Conservation (phyloP, 768 basidiomycete genomes). For the Hemileccinum impolitum region DNA sequence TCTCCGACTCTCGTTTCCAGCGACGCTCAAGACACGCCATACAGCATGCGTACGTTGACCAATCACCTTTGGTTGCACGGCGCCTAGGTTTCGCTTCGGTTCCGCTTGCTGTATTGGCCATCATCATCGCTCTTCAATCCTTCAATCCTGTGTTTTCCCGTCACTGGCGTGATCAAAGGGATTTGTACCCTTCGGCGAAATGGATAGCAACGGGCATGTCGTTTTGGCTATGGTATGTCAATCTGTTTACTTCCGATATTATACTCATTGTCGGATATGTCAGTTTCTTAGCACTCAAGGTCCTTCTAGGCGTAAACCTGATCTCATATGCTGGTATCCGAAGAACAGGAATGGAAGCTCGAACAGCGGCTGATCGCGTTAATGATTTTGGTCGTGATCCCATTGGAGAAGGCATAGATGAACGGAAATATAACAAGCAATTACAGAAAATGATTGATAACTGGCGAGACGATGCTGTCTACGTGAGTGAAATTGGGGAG, state of each 20-base stretch:
- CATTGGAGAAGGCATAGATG: constrained; percentile 86
- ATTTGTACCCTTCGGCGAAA: constrained; percentile 44
- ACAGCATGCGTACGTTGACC: constrained; percentile 89
- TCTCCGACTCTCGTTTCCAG: neutral
- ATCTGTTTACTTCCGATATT: constrained; percentile 21
- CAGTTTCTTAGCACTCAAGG: constrained; percentile 82
- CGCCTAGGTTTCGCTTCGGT: constrained; percentile 92
- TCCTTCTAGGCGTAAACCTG: constrained; percentile 88
- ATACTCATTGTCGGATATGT: neutral
- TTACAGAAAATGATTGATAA: constrained; percentile 71
- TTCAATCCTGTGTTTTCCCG: constrained; percentile 55
- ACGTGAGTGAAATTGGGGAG: constrained; percentile 74
- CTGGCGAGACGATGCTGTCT: constrained; percentile 61
- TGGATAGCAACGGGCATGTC: constrained; percentile 63
- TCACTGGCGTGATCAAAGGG: constrained; percentile 39
- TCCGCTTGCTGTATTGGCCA: constrained; percentile 81
- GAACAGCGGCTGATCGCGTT: constrained; percentile 67
- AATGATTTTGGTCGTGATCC: constrained; percentile 91
- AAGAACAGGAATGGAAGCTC: constrained; percentile 72
- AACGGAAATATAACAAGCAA: constrained; percentile 83
- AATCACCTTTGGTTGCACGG: constrained; percentile 90
- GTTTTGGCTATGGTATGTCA: constrained; percentile 82
- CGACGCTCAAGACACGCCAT: constrained; percentile 3
- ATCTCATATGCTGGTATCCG: constrained; percentile 79
- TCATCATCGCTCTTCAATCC: constrained; percentile 75